Base-by-base conservation (phyloP, 192 early-diverging fungal genomes). In the Linnemannia zychae region DNA sequence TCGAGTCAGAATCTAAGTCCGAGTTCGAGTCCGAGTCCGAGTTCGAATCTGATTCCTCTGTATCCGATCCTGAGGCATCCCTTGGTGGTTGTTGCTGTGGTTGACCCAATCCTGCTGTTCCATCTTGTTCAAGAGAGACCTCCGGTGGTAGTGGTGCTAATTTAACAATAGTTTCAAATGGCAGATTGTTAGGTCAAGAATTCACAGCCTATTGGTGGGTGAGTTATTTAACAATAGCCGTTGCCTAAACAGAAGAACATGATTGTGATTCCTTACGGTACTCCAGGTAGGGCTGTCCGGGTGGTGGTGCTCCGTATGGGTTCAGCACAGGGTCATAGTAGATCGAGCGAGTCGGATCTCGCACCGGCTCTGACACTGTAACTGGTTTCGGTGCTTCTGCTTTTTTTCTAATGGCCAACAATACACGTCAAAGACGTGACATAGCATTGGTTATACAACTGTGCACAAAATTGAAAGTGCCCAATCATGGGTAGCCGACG, bases 241-340 rank as follows among this genome's bases (percentile, higher is more conserved):
- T 63, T 12, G 2, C 57, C 9, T 63, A 4, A 63, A 63, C 28
- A 16, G 15, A 12, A 2, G 11, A 44, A 44, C 40, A 44, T 44
- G 3, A 6, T 44, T 44, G 24, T 31, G 13, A 12, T 16, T 36
- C 52, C 83, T 63, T 85, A 85, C 83, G 83, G n/a, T 85, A 79
- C 66, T 85, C 83, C 0, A 85, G 70, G 11, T 85, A 85, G 7
- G 83, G 83, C 50, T 79, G 77, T 72, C 83, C 83, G 12, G 83
- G 83, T 28, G 83, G 83, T 34, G 83, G 83, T 20, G 83, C 83
- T 48, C 83, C 83, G 36, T 76, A 85, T n/a, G 83, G 83, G 60
- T 85, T 85, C 63, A 85, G 36, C 9, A 85, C 49, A 28, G 83
- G 83, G 65, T 85, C 83, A 49, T 85, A 85, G 48, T 85, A 85